Percentiles rank a stretch among this genome's conserved stretches.
phyloP scores from a whole-genome alignment of 2,329 filamentous ascomycete genomes.

The Alternaria gaisen region DNA sequence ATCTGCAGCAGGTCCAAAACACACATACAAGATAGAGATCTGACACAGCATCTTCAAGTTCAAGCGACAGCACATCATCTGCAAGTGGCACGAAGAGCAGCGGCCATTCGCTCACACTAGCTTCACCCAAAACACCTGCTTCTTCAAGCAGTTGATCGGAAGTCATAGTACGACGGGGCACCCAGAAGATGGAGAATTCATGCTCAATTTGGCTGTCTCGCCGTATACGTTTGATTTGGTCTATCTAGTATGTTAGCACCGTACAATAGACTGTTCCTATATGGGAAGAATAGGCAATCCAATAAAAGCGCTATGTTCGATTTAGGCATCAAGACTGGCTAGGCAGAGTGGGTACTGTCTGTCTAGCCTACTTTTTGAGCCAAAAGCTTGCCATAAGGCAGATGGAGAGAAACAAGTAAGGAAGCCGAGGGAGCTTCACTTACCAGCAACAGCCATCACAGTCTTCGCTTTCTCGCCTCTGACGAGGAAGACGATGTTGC shows the following conservation, averaged over 20 bases:
- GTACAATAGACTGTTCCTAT: slow-evolving; percentile 37
- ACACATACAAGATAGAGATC: slow-evolving; percentile 79
- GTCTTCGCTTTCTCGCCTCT: slow-evolving; percentile 88
- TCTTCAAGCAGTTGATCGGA: slow-evolving; percentile 93
- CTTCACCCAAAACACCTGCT: slow-evolving; percentile 89
- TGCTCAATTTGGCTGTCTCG: slow-evolving; percentile 88
- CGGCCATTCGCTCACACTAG: slow-evolving; percentile 85
- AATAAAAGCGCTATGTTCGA: slow-evolving; percentile 48
- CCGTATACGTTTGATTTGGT: slow-evolving; percentile 89
- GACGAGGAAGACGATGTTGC: slow-evolving; percentile 93
- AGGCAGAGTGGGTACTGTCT: slow-evolving; percentile 63
- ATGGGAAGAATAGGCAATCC: slow-evolving; percentile 37
- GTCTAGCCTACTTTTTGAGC: slow-evolving; percentile 68
- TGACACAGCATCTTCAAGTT: slow-evolving; percentile 84
- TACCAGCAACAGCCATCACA: slow-evolving; percentile 88
- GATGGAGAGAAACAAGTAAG: slow-evolving; percentile 12
- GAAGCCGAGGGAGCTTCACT: slow-evolving; percentile 26
- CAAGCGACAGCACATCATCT: slow-evolving; percentile 87
- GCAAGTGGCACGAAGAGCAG: slow-evolving; percentile 92
- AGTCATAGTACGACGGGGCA: slow-evolving; percentile 88
- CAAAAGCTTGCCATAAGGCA: slow-evolving; percentile 45
- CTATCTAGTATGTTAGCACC: slow-evolving; percentile 67
- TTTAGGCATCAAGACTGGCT: slow-evolving; percentile 66
- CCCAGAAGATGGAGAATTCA: slow-evolving; percentile 97
- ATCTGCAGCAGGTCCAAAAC: background rate